Conservation (phyloP, 768 basidiomycete species). For the Phanerochaete sordida region DNA sequence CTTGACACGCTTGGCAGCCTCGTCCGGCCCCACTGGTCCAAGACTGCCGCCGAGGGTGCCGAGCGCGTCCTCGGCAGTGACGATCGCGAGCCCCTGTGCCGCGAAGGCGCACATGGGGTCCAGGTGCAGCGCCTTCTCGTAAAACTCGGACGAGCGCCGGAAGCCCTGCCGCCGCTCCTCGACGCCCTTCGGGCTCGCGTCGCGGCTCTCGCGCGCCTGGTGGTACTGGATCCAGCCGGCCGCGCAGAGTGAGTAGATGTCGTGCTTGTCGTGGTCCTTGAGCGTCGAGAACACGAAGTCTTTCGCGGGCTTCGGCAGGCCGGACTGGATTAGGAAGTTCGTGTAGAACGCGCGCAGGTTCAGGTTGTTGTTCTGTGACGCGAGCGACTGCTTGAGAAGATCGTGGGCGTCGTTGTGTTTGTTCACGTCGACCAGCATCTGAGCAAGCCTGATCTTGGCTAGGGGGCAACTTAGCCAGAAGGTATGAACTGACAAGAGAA, state of each 20-base stretch:
- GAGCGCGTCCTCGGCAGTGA: slow-evolving; percentile 88
- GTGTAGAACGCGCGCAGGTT: slow-evolving; percentile 93
- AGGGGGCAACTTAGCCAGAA: background rate
- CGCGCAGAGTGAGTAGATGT: slow-evolving; percentile 89
- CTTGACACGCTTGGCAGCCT: slow-evolving; percentile 58
- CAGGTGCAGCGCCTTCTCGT: slow-evolving; percentile 82
- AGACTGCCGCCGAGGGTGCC: slow-evolving; percentile 59
- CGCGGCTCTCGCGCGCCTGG: slow-evolving; percentile 81
- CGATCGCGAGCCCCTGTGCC: slow-evolving; percentile 93
- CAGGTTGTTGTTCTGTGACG: slow-evolving; percentile 71
- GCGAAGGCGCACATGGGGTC: slow-evolving; percentile 89
- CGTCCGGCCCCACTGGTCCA: slow-evolving; percentile 45
- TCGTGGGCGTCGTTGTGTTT: slow-evolving; percentile 82
- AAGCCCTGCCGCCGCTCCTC: slow-evolving; percentile 79
- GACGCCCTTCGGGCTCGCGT: slow-evolving; percentile 47
- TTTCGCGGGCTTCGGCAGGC: slow-evolving; percentile 66
- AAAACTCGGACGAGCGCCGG: slow-evolving; percentile 83
- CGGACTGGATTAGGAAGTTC: slow-evolving; percentile 83
- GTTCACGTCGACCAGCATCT: slow-evolving; percentile 68
- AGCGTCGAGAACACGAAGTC: slow-evolving; percentile 90
- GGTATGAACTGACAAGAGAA: background rate
- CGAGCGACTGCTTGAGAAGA: slow-evolving; percentile 83
- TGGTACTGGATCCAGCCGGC: slow-evolving; percentile 85
- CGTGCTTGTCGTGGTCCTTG: slow-evolving; percentile 81
- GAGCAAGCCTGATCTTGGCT: slow-evolving; percentile 93